A percentile compares a stretch with the other conserved stretches of the same genome.
Conservation (phyloP, 768 basidiomycete genomes). For the Clitopilus passeckerianus region DNA sequence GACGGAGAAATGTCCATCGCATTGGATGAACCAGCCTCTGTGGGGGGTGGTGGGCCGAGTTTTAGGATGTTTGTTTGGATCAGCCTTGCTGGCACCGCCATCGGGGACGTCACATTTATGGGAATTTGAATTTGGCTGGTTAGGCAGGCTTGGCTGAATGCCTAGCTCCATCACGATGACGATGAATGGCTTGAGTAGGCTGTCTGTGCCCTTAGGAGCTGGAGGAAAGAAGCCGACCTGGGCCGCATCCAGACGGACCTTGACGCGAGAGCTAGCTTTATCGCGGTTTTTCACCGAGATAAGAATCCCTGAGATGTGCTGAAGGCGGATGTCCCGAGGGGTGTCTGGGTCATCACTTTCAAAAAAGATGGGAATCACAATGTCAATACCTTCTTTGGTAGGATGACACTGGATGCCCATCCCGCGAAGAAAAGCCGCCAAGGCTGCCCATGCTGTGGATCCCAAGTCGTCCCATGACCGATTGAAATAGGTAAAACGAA, state of each 20-base stretch:
- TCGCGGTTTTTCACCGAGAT: not conserved
- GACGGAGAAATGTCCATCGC: not conserved
- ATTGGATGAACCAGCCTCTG: not conserved
- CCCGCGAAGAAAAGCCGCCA: constrained; percentile 17
- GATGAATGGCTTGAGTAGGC: constrained; percentile 6
- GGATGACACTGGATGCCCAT: constrained; percentile 17
- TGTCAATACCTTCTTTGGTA: constrained; percentile 13
- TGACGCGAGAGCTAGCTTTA: not conserved
- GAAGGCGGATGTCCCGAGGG: not conserved
- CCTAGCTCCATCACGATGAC: not conserved
- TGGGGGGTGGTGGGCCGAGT: not conserved
- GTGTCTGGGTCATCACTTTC: not conserved
- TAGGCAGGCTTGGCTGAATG: not conserved
- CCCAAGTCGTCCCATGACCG: constrained; percentile 15
- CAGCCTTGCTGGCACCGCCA: not conserved
- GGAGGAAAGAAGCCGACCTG: not conserved
- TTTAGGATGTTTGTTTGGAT: not conserved
- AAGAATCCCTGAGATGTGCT: not conserved
- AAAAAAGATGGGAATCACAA: constrained; percentile 21
- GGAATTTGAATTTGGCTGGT: not conserved
- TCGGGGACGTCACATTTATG: not conserved
- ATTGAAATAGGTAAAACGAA: constrained; percentile 27
- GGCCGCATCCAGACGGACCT: not conserved
- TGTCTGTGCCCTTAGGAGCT: not conserved
- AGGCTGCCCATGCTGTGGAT: constrained; percentile 10